Conservation (phyloP, 2,329 filamentous ascomycete genomes). For the Aquanectria penicillioides region DNA sequence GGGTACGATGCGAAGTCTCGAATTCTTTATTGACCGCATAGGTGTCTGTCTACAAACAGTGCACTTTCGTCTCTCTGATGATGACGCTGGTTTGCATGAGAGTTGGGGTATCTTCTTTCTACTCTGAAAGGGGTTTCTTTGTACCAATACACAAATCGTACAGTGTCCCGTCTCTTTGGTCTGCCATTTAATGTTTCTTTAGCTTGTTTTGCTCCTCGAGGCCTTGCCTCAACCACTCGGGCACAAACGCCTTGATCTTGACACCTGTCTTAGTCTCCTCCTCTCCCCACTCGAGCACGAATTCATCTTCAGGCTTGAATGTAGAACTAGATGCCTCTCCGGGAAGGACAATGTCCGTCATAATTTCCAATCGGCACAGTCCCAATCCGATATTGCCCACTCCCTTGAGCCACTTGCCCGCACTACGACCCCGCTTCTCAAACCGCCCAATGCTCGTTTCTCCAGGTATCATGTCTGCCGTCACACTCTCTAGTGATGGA, state of each 20-base stretch:
- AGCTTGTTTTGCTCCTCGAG: slow-evolving; percentile 43
- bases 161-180: not conserved
- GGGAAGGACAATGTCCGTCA: slow-evolving; percentile 82
- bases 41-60: no score
- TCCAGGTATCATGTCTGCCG: slow-evolving; percentile 52
- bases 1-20: no score
- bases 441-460: slow-evolving; percentile 61
- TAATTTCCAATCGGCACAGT: slow-evolving; percentile 86
- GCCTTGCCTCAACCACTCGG: slow-evolving; percentile 72
- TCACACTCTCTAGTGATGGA: slow-evolving; percentile 37
- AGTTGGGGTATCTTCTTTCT: slow-evolving; percentile 25
- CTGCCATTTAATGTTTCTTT: slow-evolving; percentile 29
- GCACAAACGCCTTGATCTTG: slow-evolving; percentile 83
- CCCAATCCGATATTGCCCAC: slow-evolving; percentile 89
- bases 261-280: slow-evolving; percentile 51
- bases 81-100: not conserved
- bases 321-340: slow-evolving; percentile 72
- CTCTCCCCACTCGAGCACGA: slow-evolving; percentile 64
- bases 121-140: not conserved
- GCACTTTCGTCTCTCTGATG: not conserved
- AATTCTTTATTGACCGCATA: no score
- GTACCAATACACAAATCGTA: slow-evolving; percentile 26
- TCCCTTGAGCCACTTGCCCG: slow-evolving; percentile 82
- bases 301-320: slow-evolving; percentile 70
- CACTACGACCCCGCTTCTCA: slow-evolving; percentile 71